A percentile compares a stretch with the other conserved stretches of the same genome.
phyloP scores from a whole-genome alignment of 495 filamentous ascomycete species.

The Cercophora scortea region DNA sequence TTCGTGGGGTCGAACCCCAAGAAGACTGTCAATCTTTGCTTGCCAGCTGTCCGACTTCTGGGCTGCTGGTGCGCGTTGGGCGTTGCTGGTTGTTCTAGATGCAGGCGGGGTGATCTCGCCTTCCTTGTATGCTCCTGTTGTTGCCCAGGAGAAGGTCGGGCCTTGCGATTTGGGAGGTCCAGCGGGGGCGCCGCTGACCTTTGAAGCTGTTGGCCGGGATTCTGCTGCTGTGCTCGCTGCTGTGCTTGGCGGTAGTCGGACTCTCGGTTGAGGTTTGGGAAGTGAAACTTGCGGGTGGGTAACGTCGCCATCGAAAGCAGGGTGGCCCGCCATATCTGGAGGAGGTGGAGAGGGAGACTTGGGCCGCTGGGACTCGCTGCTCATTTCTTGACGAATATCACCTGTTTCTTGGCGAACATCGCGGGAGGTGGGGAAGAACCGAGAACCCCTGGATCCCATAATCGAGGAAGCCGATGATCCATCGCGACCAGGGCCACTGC shows the following conservation, averaged over 20 bases:
- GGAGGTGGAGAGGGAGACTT: slow-evolving; percentile 64
- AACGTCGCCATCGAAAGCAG: slow-evolving; percentile 59
- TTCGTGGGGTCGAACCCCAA: slow-evolving; percentile 19
- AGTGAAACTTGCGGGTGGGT: slow-evolving; percentile 60
- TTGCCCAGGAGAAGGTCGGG: slow-evolving; percentile 20
- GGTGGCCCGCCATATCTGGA: slow-evolving; percentile 62
- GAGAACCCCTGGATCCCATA: slow-evolving; percentile 15
- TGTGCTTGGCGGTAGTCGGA: slow-evolving; percentile 58
- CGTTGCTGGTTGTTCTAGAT: background rate
- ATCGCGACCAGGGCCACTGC: slow-evolving; percentile 3
- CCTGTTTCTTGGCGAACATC: slow-evolving; percentile 28
- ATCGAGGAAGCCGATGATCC: slow-evolving; percentile 11
- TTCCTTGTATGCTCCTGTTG: slow-evolving; percentile 15
- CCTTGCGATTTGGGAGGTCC: slow-evolving; percentile 5
- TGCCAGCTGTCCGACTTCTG: slow-evolving; percentile 47
- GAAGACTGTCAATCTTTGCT: slow-evolving; percentile 63
- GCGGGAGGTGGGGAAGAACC: slow-evolving; percentile 59
- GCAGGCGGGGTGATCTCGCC: slow-evolving; percentile 1
- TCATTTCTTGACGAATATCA: background rate
- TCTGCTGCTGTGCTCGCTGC: background rate
- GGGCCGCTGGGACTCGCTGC: slow-evolving; percentile 11
- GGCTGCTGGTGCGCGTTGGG: background rate
- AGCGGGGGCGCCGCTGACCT: background rate
- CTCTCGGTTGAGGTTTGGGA: slow-evolving; percentile 58
- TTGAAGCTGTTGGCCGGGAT: background rate